Percentiles rank a stretch among this genome's conserved stretches.
Evolutionary conservation across 2,329 filamentous ascomycete genomes (phyloP).

Genomic region (Aspergillus awamori): DNA sequence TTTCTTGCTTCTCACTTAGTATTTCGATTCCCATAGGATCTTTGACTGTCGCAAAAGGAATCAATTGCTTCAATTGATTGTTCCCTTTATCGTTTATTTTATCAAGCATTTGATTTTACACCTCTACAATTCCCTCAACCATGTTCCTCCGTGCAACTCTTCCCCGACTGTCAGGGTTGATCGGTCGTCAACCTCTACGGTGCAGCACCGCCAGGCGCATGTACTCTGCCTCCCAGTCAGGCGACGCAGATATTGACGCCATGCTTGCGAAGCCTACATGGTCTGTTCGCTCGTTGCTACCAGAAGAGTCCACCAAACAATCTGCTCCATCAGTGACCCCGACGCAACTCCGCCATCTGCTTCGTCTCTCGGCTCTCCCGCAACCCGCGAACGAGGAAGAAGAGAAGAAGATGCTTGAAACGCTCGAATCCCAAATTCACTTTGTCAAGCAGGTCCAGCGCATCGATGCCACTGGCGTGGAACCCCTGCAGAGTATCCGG

Average conservation of each 20-base stretch:
- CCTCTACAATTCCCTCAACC: neutral
- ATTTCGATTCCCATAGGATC: neutral
- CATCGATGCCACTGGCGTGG: constrained; percentile 72
- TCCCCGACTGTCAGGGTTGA: constrained; percentile 20
- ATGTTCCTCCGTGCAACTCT: constrained; percentile 18
- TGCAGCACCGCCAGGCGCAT: constrained; percentile 15
- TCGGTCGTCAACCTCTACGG: constrained; percentile 8
- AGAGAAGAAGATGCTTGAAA: constrained; percentile 71
- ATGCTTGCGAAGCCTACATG: constrained; percentile 74
- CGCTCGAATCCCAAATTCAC: constrained; percentile 78
- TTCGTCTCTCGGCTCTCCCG: constrained; percentile 86
- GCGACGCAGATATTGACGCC: constrained; percentile 34
- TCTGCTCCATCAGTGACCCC: constrained; percentile 57
- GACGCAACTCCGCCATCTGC: constrained; percentile 75
- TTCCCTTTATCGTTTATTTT: neutral
- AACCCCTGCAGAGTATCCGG: constrained; percentile 75
- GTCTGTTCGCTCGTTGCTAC: constrained; percentile 78
- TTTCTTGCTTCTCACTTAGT: neutral
- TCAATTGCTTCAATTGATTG: neutral
- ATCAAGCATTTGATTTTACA: constrained; percentile 8
- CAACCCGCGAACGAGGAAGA: constrained; percentile 64
- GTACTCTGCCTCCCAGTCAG: constrained; percentile 31
- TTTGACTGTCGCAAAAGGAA: neutral
- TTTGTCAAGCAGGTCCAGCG: constrained; percentile 87
- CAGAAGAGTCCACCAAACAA: constrained; percentile 41